phyloP scores from a whole-genome alignment of 2,329 filamentous ascomycete genomes.

The Salinomyces thailandicus region DNA sequence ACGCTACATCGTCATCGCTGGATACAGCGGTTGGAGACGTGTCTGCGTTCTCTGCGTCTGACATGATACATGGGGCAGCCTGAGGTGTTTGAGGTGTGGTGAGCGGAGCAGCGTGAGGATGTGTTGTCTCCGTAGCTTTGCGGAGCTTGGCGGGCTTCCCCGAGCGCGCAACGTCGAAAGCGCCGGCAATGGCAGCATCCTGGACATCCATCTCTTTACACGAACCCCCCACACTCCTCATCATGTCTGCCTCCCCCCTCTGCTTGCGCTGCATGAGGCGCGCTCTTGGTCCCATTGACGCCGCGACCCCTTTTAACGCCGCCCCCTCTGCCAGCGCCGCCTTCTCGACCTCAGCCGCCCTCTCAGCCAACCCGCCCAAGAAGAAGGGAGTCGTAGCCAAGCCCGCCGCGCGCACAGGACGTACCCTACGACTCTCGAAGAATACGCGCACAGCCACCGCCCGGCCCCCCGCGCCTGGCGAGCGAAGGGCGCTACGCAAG shows the following conservation, averaged over 20 bases:
- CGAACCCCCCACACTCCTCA: not conserved
- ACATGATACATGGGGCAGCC: no score
- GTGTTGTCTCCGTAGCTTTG: no score
- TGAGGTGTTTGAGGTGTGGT: no score
- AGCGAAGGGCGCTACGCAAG: constrained; percentile 79
- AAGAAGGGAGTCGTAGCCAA: constrained; percentile 17
- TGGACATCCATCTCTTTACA: not conserved
- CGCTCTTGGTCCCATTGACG: constrained; percentile 11
- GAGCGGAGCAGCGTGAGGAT: no score
- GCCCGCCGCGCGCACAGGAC: constrained; percentile 12
- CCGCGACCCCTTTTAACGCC: constrained; percentile 2
- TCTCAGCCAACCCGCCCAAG: constrained; percentile 20
- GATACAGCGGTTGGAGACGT: no score
- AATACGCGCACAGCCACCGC: constrained; percentile 18
- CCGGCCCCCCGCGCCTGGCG: constrained; percentile 46
- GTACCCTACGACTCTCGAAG: constrained; percentile 21
- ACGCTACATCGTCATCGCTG: no score
- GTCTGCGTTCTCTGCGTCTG: no score
- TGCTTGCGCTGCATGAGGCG: constrained; percentile 20
- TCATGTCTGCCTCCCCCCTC: constrained; percentile 8
- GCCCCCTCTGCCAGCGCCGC: constrained; percentile 16
- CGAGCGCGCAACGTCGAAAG: not conserved
- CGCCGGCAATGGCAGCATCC: not conserved
- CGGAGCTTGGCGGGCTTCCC: not conserved
- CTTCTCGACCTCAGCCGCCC: constrained; percentile 24